These are phyloP conservation scores for Malassezia furfur DNA, from an alignment of 1,284 basidiomycete genomes.

Conservation along the genomic window DNA sequence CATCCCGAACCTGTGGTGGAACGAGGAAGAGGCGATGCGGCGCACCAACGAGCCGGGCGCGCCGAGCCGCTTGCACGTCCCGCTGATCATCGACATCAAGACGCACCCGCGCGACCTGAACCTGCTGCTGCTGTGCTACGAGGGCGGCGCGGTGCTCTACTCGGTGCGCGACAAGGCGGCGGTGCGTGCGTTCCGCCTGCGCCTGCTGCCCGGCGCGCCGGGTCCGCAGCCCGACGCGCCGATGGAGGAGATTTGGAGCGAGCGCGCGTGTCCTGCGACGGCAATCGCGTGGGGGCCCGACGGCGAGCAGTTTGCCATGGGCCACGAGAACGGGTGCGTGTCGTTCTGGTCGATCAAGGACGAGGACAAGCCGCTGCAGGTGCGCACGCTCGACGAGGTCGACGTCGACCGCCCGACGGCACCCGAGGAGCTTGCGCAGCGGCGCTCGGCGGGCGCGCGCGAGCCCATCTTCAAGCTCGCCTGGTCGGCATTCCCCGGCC, in stretches of 20 bases:
- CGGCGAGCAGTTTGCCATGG: constrained; percentile 55
- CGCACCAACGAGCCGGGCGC: constrained; percentile 56
- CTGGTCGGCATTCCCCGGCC: constrained; percentile 54
- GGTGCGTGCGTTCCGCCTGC: constrained; percentile 32
- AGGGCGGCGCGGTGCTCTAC: constrained; percentile 53
- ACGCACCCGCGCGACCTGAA: constrained; percentile 73
- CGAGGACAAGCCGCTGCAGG: constrained; percentile 67
- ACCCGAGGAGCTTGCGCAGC: constrained; percentile 3
- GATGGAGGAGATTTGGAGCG: constrained; percentile 54
- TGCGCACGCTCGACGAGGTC: constrained; percentile 51
- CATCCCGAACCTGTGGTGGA: constrained; percentile 57
- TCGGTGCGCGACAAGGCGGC: constrained; percentile 33
- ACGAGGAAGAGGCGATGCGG: constrained; percentile 59
- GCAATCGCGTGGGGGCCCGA: constrained; percentile 61
- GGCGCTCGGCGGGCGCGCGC: constrained; percentile 10
- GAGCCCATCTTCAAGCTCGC: constrained; percentile 82
- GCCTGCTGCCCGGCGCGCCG: constrained; percentile 35
- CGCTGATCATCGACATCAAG: constrained; percentile 40
- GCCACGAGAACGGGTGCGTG: constrained; percentile 75
- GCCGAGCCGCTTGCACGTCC: constrained; percentile 49
- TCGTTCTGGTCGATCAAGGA: constrained; percentile 78
- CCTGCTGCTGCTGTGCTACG: constrained; percentile 68
- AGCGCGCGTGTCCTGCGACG: constrained; percentile 64
- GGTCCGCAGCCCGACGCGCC: constrained; percentile 53
- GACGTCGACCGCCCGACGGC: constrained; percentile 33